phyloP scores from a whole-genome alignment of 1,139 yeast genomes.

The Spathaspora sp. region DNA sequence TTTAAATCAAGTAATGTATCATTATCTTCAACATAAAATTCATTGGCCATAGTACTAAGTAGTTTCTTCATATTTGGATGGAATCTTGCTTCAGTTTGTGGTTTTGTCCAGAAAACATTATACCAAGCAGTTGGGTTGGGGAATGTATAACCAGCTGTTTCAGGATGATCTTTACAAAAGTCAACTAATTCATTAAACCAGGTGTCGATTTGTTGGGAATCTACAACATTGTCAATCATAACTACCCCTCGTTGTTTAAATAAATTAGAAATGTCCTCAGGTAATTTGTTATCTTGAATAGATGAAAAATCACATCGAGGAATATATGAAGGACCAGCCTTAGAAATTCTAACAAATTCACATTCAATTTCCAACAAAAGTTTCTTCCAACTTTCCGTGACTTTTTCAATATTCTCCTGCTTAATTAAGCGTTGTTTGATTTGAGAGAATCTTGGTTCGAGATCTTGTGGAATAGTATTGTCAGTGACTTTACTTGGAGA shows the following conservation, averaged over 20 bases:
- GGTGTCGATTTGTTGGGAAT: constrained; percentile 13
- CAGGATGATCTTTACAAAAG: constrained; percentile 26
- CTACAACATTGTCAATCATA: constrained; percentile 23
- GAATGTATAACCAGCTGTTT: constrained; percentile 26
- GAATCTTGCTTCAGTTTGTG: constrained; percentile 42
- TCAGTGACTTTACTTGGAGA: constrained; percentile 7
- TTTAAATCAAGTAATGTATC: constrained; percentile 26
- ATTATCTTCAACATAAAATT: constrained; percentile 32
- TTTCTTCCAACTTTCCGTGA: constrained; percentile 23
- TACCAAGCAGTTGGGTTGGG: constrained; percentile 34
- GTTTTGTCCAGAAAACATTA: constrained; percentile 41
- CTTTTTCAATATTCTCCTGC: constrained; percentile 21
- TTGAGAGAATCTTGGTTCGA: constrained; percentile 14
- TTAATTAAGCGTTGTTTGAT: constrained; percentile 19
- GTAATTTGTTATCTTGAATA: constrained; percentile 16
- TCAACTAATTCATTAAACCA: constrained; percentile 21
- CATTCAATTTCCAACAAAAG: constrained; percentile 19
- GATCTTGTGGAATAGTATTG: constrained; percentile 10
- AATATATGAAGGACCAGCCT: constrained; percentile 16
- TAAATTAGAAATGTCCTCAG: constrained; percentile 12
- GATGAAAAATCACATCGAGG: constrained; percentile 19
- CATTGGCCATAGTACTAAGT: constrained; percentile 28
- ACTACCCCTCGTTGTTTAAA: constrained; percentile 19
- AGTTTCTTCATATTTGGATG: constrained; percentile 35
- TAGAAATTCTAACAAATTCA: constrained; percentile 16